Evolutionary conservation across 768 basidiomycete genomes (phyloP).

Genomic region (Glaciozyma antarctica): DNA sequence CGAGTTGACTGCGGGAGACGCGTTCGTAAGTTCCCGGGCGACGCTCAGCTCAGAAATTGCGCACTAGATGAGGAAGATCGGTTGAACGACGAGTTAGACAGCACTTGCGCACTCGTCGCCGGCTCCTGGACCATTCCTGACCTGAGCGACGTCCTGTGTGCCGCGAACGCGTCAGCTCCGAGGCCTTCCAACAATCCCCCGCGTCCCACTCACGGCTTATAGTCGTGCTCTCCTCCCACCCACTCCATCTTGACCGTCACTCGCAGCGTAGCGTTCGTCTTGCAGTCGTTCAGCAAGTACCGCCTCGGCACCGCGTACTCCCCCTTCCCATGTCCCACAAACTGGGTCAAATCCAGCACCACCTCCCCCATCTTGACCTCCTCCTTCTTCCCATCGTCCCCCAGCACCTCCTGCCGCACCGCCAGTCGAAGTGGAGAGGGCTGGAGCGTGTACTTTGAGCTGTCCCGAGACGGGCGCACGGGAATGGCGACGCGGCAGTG

Average conservation of each 20-base stretch:
- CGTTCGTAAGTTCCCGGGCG: neutral
- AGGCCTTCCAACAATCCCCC: too few relatives aligned
- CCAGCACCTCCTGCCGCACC: slow-evolving; percentile 19
- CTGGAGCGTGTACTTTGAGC: slow-evolving; percentile 16
- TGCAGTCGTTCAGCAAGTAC: slow-evolving; percentile 31
- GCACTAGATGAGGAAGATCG: slow-evolving; percentile 17
- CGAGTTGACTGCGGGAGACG: neutral
- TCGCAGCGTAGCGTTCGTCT: slow-evolving; percentile 32
- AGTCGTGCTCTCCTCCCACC: slow-evolving; percentile 28
- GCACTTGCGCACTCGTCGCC: neutral
- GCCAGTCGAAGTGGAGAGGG: slow-evolving; percentile 16
- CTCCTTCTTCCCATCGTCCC: slow-evolving; percentile 20
- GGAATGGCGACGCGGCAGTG: slow-evolving; percentile 24
- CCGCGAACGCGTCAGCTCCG: neutral
- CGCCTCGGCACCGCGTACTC: slow-evolving; percentile 20
- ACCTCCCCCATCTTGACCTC: slow-evolving; percentile 32
- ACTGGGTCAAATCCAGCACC: slow-evolving; percentile 31
- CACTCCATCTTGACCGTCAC: slow-evolving; percentile 34
- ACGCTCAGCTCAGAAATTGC: neutral
- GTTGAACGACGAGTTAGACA: slow-evolving; percentile 1
- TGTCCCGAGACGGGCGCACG: slow-evolving; percentile 3
- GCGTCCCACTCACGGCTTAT: slow-evolving; percentile 23
- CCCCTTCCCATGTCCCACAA: slow-evolving; percentile 17
- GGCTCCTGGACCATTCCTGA: slow-evolving; percentile 3
- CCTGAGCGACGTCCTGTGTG: slow-evolving; percentile 11